Percentiles rank a stretch among this genome's conserved stretches.
Evolutionary conservation across 192 early-diverging fungal species (phyloP).

Genomic region (Backusella mclennaniae): DNA sequence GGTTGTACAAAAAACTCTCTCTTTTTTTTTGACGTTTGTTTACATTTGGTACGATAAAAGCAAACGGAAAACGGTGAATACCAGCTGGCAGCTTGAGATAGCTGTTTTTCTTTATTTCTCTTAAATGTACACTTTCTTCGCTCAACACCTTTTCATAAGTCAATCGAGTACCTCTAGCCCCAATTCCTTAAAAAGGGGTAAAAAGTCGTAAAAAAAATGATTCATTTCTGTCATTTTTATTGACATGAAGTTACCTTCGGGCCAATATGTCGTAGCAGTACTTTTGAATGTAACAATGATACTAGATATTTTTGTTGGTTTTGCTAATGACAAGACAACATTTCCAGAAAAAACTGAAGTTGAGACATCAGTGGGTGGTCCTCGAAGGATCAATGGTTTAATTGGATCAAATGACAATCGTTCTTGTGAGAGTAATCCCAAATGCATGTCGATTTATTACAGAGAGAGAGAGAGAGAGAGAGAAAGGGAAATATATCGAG

Average conservation of each 20-base stretch:
- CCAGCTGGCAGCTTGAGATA: conserved; percentile 7
- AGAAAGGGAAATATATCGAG: neutral
- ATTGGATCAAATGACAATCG: conserved; percentile 24
- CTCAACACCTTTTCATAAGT: conserved; percentile 10
- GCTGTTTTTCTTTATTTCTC: conserved; percentile 9
- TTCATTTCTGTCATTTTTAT: neutral
- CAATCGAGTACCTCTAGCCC: conserved; percentile 17
- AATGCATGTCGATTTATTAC: conserved; percentile 7
- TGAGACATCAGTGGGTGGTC: conserved; percentile 18
- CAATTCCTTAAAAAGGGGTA: neutral
- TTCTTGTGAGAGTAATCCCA: conserved; percentile 22
- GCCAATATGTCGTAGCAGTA: conserved; percentile 13
- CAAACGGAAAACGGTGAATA: conserved; percentile 25
- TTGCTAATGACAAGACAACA: conserved; percentile 16
- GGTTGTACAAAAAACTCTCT: neutral
- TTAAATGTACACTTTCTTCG: conserved; percentile 8
- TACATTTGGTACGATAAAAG: conserved; percentile 32
- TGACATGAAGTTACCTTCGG: conserved; percentile 18
- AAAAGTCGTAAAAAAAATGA: neutral
- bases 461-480: no score
- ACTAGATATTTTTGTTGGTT: conserved; percentile 12
- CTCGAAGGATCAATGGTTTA: conserved; percentile 26
- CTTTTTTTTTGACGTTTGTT: neutral
- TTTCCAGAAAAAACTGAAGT: conserved; percentile 18
- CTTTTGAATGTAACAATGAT: conserved; percentile 19